These are phyloP conservation scores for Glomus cerebriforme DNA, from an alignment of 192 early-diverging fungal species.

Conservation along the genomic window DNA sequence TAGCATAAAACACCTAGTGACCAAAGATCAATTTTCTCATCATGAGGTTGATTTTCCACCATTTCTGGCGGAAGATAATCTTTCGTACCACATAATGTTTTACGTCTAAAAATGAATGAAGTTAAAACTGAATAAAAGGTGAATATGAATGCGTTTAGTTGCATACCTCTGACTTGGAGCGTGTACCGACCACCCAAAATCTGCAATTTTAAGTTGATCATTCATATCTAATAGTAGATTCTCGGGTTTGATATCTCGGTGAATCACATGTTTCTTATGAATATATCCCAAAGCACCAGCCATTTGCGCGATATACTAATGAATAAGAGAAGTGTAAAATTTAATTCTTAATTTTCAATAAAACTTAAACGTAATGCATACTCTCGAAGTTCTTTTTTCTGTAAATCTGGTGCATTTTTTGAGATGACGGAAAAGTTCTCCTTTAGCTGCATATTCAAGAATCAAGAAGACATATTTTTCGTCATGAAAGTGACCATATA, in stretches of 20 bases:
- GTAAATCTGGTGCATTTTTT: constrained; percentile 68
- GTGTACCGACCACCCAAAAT: constrained; percentile 98
- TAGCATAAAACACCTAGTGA: constrained; percentile 89
- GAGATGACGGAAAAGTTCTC: constrained; percentile 89
- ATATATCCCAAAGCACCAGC: constrained; percentile 82
- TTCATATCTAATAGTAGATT: constrained; percentile 85
- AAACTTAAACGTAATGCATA: constrained; percentile 31
- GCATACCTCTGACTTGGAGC: constrained; percentile 65
- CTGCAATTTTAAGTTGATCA: constrained; percentile 92
- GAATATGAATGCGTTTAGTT: too few relatives aligned
- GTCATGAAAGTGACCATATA: constrained; percentile 97
- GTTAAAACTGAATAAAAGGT: not conserved
- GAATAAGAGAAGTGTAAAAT: not conserved
- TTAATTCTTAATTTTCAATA: not conserved
- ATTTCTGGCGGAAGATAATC: constrained; percentile 98
- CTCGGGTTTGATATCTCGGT: constrained; percentile 97
- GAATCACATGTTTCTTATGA: constrained; percentile 90
- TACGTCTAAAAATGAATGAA: constrained; percentile 45
- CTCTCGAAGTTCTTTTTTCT: constrained; percentile 75
- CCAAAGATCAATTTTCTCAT: constrained; percentile 87
- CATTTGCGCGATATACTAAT: constrained; percentile 72
- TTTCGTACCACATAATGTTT: constrained; percentile 91
- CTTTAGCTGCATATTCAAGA: constrained; percentile 92
- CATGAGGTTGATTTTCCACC: constrained; percentile 84
- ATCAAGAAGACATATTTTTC: constrained; percentile 89